Evolutionary conservation across 2,329 filamentous ascomycete species (phyloP), one percentile per base, ranked within the genome.

Genomic region (Didymella arachidicola): DNA sequence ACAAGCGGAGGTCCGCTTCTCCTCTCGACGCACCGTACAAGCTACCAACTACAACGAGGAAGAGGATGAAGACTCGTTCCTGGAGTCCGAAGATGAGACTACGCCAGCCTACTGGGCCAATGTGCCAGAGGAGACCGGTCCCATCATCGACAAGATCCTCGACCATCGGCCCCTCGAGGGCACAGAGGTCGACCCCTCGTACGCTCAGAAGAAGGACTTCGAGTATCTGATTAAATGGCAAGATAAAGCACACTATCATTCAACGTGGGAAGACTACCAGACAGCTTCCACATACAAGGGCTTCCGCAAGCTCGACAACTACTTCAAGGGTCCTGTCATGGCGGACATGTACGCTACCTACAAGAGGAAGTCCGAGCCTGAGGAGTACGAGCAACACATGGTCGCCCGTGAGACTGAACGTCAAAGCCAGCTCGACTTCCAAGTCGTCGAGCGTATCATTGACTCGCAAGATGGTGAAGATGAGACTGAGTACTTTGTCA

Each of bases 151-250:
- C 74, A 88, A 91, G 64, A 90, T 99, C 51, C 86, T 99, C 53
- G 91, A 96, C 64, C 93, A 98, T 77, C 88, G 90, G 47, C 81
- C 91, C 36, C 91, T 88, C 74, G 89, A 92, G 32, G 91, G 84
- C 41, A 70, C 60, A 76, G 75, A 74, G 61, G 65, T 76, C 19
- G 74, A 80, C 53, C 70, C 73, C 10, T 61, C 61, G 8, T 66
- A 66, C 26, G 71, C 65, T 5, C 49, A 69, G 54, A 88, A 91
- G 66, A 86, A 93, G 52, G 91, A 97, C 72, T 97, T 95, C 69
- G 92, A 98, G 72, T 99, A 87, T 69, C 82, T 86, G 78, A 93
- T 99, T 78, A 99, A 99, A 80, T 99, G 96, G 95, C 92, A 97
- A 78, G 92, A 89, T 66, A 92, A 93, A 78, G 96, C 95, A 11